Evolutionary conservation across 768 basidiomycete species (phyloP).

Genomic region (Termitomyces sp.): DNA sequence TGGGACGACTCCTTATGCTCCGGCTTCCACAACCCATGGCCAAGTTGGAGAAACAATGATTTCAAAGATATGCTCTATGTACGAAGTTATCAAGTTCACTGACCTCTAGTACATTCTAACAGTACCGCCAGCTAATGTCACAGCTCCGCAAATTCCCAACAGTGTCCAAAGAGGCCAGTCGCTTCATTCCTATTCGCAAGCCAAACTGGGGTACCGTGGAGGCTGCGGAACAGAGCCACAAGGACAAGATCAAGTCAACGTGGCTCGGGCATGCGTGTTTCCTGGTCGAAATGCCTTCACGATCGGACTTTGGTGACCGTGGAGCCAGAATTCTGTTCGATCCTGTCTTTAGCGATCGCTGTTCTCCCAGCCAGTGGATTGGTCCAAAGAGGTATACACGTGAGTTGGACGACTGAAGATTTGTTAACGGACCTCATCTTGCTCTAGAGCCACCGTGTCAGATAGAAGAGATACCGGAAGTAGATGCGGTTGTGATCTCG

Average conservation of each 20-base stretch:
- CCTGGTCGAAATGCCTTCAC: constrained; percentile 47
- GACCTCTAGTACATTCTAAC: not conserved
- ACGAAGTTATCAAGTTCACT: not conserved
- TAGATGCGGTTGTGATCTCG: constrained; percentile 64
- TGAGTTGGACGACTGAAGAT: constrained; percentile 24
- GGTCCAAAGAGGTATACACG: constrained; percentile 51
- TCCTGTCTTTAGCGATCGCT: constrained; percentile 52
- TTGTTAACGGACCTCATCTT: not conserved
- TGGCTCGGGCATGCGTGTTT: constrained; percentile 60
- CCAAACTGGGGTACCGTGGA: constrained; percentile 37
- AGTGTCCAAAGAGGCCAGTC: constrained; percentile 10
- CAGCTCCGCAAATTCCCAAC: constrained; percentile 10
- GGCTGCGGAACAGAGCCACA: constrained; percentile 18
- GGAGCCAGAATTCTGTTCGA: constrained; percentile 53
- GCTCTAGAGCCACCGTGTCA: constrained; percentile 43
- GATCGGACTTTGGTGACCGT: constrained; percentile 22
- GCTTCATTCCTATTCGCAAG: constrained; percentile 31
- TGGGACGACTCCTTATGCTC: constrained; percentile 25
- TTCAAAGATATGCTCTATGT: constrained; percentile 18
- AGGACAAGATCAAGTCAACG: constrained; percentile 45
- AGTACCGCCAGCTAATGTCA: constrained; percentile 1
- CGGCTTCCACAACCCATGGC: constrained; percentile 30
- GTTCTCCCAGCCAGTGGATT: constrained; percentile 43
- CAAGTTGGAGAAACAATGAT: constrained; percentile 20
- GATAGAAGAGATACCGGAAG: constrained; percentile 55